Percentiles rank a stretch among this genome's conserved stretches.
phyloP scores from a whole-genome alignment of 768 basidiomycete genomes.

The Rhodotorula toruloides region DNA sequence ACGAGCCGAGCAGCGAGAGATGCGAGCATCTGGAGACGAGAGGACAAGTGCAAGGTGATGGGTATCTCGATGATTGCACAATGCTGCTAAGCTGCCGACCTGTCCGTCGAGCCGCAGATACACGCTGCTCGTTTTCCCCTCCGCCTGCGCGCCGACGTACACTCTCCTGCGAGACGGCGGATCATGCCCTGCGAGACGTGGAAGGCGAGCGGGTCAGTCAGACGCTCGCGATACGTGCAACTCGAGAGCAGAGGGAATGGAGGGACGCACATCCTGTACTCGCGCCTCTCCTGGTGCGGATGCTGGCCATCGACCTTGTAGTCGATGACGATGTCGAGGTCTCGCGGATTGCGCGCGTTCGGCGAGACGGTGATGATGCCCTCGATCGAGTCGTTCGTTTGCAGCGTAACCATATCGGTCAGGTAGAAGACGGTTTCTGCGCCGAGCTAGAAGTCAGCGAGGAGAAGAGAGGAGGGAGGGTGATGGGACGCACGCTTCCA shows the following conservation, averaged over 20 bases:
- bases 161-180: too few species aligned
- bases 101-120: too few species aligned
- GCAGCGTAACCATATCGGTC: conserved; percentile 63
- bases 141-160: too few species aligned
- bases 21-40: too few species aligned
- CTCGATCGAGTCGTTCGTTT: conserved; percentile 58
- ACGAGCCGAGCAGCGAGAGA: too few species aligned
- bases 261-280: conserved; percentile 38
- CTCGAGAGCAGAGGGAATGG: not conserved
- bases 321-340: conserved; percentile 79
- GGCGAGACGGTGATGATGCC: conserved; percentile 75
- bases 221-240: too few species aligned
- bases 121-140: too few species aligned
- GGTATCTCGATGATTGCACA: too few species aligned
- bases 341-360: conserved; percentile 86
- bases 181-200: not conserved
- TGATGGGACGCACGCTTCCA: conserved; percentile 44
- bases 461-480: not conserved
- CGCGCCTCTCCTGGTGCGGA: conserved; percentile 21
- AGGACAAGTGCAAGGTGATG: too few species aligned
- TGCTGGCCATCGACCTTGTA: conserved; percentile 56
- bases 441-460: not conserved
- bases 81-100: too few species aligned
- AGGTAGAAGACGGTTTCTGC: conserved; percentile 99
- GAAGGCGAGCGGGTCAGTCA: not conserved